Conservation (phyloP, 2,329 filamentous ascomycete genomes). For the Hymenoscyphus scutula region DNA sequence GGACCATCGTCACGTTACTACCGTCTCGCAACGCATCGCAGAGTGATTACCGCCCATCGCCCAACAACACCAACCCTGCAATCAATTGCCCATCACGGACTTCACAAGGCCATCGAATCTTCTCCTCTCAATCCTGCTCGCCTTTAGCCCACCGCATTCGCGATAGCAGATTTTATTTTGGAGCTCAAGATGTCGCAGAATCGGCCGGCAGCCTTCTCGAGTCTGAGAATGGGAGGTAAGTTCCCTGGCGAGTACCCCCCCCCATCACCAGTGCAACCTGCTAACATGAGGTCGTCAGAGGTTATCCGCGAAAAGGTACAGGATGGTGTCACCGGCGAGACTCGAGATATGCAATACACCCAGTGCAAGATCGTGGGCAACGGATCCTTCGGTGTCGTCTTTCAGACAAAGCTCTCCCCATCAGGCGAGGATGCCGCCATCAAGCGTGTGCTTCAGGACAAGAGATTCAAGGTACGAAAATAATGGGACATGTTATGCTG, state of each 20-base stretch:
- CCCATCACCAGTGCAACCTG: constrained; percentile 18
- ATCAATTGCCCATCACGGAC: constrained; percentile 54
- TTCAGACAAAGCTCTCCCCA: constrained; percentile 98
- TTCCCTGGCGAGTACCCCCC: constrained; percentile 10
- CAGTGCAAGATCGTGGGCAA: constrained; percentile 99
- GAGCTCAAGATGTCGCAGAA: constrained; percentile 74
- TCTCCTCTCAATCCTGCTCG: constrained; percentile 46
- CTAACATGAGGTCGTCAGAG: constrained; percentile 55
- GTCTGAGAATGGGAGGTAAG: constrained; percentile 95
- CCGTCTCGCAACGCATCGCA: constrained; percentile 22
- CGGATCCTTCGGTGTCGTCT: constrained; percentile 97
- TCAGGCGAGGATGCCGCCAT: constrained; percentile 97
- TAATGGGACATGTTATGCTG: neutral
- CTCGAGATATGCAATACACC: constrained; percentile 94
- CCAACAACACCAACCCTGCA: constrained; percentile 23
- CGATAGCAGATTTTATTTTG: constrained; percentile 38
- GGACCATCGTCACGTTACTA: constrained; percentile 32
- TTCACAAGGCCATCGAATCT: constrained; percentile 41
- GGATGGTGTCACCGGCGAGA: constrained; percentile 95
- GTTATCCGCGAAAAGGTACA: constrained; percentile 98
- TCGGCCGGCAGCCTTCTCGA: constrained; percentile 83
- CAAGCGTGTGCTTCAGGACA: constrained; percentile 98
- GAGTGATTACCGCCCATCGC: constrained; percentile 17
- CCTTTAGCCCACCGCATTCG: constrained; percentile 42
- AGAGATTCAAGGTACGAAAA: constrained; percentile 87